phyloP scores from a whole-genome alignment of 768 basidiomycete species.

The Hortiboletus flavorubellus region DNA sequence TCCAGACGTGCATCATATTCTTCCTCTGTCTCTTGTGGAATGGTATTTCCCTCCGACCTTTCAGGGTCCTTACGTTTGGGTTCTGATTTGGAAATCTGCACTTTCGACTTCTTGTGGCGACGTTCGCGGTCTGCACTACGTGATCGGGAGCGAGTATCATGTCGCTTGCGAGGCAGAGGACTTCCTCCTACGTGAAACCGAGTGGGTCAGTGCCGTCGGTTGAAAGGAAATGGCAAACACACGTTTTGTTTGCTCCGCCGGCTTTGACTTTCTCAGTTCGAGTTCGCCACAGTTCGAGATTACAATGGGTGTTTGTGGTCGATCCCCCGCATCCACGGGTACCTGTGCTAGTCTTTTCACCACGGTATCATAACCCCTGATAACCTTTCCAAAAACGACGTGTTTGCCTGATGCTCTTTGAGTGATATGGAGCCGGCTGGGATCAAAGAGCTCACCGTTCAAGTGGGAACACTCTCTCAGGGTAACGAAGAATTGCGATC shows the following conservation, averaged over 20 bases:
- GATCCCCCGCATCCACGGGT: constrained; percentile 70
- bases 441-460: constrained; percentile 45
- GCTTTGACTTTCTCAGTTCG: constrained; percentile 48
- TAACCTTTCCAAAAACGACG: constrained; percentile 53
- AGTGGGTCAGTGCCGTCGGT: not conserved
- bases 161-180: constrained; percentile 19
- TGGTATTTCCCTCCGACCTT: not conserved
- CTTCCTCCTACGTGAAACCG: constrained; percentile 4
- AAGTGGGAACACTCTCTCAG: constrained; percentile 72
- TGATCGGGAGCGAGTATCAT: constrained; percentile 24
- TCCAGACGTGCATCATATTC: constrained; percentile 70
- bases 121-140: constrained; percentile 27
- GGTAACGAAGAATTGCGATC: constrained; percentile 86
- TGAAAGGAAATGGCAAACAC: not conserved
- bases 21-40: constrained; percentile 58
- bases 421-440: not conserved
- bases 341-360: constrained; percentile 57
- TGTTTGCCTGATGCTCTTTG: constrained; percentile 47
- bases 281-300: constrained; percentile 84
- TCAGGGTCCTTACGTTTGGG: constrained; percentile 8
- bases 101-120: constrained; percentile 29
- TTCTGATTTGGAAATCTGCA: constrained; percentile 3
- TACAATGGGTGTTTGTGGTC: constrained; percentile 62
- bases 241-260: constrained; percentile 15
- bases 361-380: constrained; percentile 60